Evolutionary conservation across 768 basidiomycete species (phyloP), one percentile per base, ranked within the genome.

Genomic region (Mycena maculata): DNA sequence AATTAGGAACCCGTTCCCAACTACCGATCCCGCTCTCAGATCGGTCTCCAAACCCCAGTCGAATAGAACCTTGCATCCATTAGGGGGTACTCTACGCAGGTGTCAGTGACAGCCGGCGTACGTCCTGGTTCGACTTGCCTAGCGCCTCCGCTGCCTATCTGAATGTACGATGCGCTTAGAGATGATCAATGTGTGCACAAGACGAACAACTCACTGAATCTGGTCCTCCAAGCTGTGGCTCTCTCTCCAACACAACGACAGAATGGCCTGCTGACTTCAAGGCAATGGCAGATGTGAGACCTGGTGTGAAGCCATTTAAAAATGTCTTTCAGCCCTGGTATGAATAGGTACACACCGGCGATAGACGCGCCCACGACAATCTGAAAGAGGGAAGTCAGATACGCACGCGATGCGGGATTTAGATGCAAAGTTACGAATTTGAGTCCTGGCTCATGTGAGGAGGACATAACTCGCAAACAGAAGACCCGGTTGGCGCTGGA

Each of bases 41-140:
- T 63, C 59, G 5, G 18, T 50, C 49, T 65, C 64, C n/a, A 70
- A 33, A 13, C 68, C 68, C 68, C 68, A 70, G 39, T 70, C 68
- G 20, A 65, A 70, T 4, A 70, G 36, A 44, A 70, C 42, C 31
- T 70, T 70, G 60, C 68, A 65, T 2, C 68, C 68, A 31, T 70
- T 70, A 13, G 68, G 68, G 20, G 68, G 63, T 11, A 69, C 25
- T n/a, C 68, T 61, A 53, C 11, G 5, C 3, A 16, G 4, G 9
- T 16, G 30, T 47, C 20, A 41, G 30, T 11, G 23, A 10, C 16
- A 23, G 25, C 8, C 20, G 12, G 41, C 3, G 33, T 18, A 25
- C 12, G 30, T 2, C 15, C 4, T 5, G 36, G 4, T 27, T 33
- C 13, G 18, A 39, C 48, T 33, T 27, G 44, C 65, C 65, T 60